These are phyloP conservation scores for Haematococcus lacustris DNA, from an alignment of 139 green algal species.

Conservation along the genomic window DNA sequence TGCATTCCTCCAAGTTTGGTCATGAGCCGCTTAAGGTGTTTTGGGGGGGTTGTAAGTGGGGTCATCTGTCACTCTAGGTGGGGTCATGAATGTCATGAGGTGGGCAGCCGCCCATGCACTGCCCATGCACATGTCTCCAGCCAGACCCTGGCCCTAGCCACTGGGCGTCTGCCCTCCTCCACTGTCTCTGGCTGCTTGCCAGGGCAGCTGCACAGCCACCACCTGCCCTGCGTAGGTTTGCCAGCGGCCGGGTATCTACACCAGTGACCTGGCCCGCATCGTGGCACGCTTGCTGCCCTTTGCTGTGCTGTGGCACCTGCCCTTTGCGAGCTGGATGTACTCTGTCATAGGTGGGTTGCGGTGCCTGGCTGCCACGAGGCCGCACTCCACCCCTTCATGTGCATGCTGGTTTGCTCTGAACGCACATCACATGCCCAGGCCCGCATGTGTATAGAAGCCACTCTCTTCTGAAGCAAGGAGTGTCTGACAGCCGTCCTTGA, in stretches of 20 bases:
- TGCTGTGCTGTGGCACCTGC: slow-evolving; percentile 39
- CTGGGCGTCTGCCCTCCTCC: not conserved
- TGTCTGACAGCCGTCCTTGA: not conserved
- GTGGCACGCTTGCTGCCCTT: slow-evolving; percentile 30
- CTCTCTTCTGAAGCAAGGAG: not conserved
- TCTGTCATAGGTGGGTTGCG: slow-evolving; percentile 28
- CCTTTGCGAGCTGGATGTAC: slow-evolving; percentile 39
- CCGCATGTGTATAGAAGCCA: too few relatives aligned
- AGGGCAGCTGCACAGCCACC: not conserved
- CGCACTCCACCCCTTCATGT: too few relatives aligned
- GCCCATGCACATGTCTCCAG: not conserved
- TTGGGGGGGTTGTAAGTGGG: too few relatives aligned
- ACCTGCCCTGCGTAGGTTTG: slow-evolving; percentile 10
- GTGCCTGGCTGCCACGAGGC: too few relatives aligned
- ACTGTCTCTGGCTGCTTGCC: not conserved
- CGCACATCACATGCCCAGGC: too few relatives aligned
- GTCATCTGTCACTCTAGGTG: too few relatives aligned
- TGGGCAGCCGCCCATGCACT: not conserved
- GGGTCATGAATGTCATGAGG: not conserved
- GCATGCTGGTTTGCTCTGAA: too few relatives aligned
- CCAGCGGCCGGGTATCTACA: slow-evolving; percentile 30
- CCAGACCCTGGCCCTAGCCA: not conserved
- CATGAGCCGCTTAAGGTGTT: too few relatives aligned
- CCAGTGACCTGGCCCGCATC: slow-evolving; percentile 26
- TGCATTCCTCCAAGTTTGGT: too few relatives aligned